Conservation (phyloP, 2,329 filamentous ascomycete species). For the Cladosporium sp. region DNA sequence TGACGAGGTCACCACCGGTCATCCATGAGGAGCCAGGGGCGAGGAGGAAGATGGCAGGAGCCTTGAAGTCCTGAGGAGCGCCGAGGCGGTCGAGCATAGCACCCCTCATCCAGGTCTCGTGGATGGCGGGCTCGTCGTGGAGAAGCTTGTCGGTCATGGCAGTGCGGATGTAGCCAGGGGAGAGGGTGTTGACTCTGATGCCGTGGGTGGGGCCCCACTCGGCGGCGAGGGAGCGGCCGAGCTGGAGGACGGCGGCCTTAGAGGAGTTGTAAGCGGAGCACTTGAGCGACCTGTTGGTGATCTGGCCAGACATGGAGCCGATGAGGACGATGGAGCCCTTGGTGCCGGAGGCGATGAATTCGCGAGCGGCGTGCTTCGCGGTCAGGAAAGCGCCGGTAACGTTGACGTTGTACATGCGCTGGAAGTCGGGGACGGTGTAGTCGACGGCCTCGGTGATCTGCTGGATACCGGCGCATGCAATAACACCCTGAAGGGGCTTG, state of each 20-base stretch:
- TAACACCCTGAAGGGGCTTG: conserved; percentile 54
- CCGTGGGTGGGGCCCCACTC: conserved; percentile 43
- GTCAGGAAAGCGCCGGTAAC: conserved; percentile 35
- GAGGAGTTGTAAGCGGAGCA: conserved; percentile 51
- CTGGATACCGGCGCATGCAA: conserved; percentile 27
- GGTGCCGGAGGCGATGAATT: conserved; percentile 29
- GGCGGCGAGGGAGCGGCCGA: conserved; percentile 49
- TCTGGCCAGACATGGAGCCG: conserved; percentile 35
- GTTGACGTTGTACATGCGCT: conserved; percentile 36
- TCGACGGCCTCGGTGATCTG: conserved; percentile 27
- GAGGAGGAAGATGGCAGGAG: conserved; percentile 64
- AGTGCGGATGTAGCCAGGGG: conserved; percentile 34
- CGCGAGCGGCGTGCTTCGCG: conserved; percentile 30
- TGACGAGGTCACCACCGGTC: conserved; percentile 64
- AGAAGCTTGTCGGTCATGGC: conserved; percentile 34
- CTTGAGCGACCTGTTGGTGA: conserved; percentile 40
- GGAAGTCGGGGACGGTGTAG: conserved; percentile 32
- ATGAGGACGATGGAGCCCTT: conserved; percentile 36
- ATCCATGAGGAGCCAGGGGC: conserved; percentile 67
- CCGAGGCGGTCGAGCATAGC: conserved; percentile 54
- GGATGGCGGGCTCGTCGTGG: conserved; percentile 45
- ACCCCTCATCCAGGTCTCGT: conserved; percentile 51
- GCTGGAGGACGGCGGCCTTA: conserved; percentile 52
- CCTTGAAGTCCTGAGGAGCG: conserved; percentile 55
- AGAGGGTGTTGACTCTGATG: conserved; percentile 32